Conservation (phyloP, 192 early-diverging fungal species). For the Martensiomyces pterosporus region DNA sequence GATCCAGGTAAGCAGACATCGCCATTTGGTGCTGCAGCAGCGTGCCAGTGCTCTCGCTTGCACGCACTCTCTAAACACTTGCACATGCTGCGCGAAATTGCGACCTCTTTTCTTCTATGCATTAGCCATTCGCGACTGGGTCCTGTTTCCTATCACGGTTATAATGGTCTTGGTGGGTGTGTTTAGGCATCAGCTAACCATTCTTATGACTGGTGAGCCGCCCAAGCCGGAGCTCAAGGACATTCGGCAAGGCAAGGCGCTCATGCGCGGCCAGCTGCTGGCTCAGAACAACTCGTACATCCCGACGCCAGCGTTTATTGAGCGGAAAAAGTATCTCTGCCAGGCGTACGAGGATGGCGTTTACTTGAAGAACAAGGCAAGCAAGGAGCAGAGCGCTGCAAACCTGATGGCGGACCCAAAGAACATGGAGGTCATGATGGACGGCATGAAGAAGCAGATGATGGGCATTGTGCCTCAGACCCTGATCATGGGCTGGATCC, state of each 20-base stretch:
- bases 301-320: slow-evolving; percentile 65
- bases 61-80: no score
- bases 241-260: slow-evolving; percentile 77
- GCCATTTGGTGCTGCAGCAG: no score
- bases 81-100: no score
- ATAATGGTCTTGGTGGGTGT: slow-evolving; percentile 97
- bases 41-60: no score
- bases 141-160: slow-evolving; percentile 93
- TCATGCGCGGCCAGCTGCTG: slow-evolving; percentile 68
- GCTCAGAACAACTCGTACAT: slow-evolving; percentile 66
- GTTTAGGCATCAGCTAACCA: slow-evolving; percentile 87
- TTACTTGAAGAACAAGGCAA: slow-evolving; percentile 81
- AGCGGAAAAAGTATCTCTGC: slow-evolving; percentile 67
- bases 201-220: slow-evolving; percentile 78
- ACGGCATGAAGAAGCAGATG: slow-evolving; percentile 97
- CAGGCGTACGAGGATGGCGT: slow-evolving; percentile 75
- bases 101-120: no score
- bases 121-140: slow-evolving; percentile 83
- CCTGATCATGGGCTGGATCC: slow-evolving; percentile 98
- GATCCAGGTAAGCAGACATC: slow-evolving; percentile 54
- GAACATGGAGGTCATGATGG: slow-evolving; percentile 95
- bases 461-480: slow-evolving; percentile 98
- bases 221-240: slow-evolving; percentile 76
- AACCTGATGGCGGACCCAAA: slow-evolving; percentile 92
- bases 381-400: slow-evolving; percentile 51